phyloP scores from a whole-genome alignment of 164 flowering plant genomes.

The Aristolochia californica region DNA sequence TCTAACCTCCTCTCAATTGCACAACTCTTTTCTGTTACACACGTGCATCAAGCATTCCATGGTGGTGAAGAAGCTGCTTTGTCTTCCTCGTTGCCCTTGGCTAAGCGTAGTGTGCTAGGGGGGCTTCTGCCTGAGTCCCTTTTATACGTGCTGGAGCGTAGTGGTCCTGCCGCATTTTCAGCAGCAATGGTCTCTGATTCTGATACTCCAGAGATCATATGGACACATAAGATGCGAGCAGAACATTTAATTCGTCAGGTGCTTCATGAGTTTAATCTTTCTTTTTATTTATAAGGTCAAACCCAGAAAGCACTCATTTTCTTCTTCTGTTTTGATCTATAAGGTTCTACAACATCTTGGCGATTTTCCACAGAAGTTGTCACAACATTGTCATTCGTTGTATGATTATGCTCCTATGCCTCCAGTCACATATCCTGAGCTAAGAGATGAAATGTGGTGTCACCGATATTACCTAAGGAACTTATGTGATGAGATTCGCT shows the following conservation, averaged over 20 bases:
- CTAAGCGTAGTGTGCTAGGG: conserved; percentile 95
- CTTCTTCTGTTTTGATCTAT: conserved; percentile 1
- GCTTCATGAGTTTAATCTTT: not conserved
- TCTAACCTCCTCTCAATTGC: conserved; percentile 93
- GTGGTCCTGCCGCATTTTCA: conserved; percentile 93
- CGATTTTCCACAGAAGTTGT: conserved; percentile 90
- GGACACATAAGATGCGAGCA: conserved; percentile 99
- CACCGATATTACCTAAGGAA: conserved; percentile 96
- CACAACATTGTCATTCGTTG: conserved; percentile 91
- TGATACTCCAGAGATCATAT: conserved; percentile 98
- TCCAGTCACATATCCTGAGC: conserved; percentile 97
- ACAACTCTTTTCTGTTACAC: conserved; percentile 81
- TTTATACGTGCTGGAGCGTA: conserved; percentile 91
- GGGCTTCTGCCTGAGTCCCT: conserved; percentile 96
- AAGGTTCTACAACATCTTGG: conserved; percentile 99
- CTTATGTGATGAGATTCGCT: conserved; percentile 91
- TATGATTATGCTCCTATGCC: conserved; percentile 99
- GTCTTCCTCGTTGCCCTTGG: conserved; percentile 89
- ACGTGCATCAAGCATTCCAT: conserved; percentile 98
- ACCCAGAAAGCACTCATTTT: not conserved
- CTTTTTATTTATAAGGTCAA: not conserved
- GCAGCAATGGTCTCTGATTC: conserved; percentile 99
- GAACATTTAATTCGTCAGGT: conserved; percentile 96
- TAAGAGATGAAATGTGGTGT: conserved; percentile 99
- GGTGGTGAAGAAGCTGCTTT: conserved; percentile 99